Conservation (phyloP, 495 filamentous ascomycete species). For the Copromyces sp. region DNA sequence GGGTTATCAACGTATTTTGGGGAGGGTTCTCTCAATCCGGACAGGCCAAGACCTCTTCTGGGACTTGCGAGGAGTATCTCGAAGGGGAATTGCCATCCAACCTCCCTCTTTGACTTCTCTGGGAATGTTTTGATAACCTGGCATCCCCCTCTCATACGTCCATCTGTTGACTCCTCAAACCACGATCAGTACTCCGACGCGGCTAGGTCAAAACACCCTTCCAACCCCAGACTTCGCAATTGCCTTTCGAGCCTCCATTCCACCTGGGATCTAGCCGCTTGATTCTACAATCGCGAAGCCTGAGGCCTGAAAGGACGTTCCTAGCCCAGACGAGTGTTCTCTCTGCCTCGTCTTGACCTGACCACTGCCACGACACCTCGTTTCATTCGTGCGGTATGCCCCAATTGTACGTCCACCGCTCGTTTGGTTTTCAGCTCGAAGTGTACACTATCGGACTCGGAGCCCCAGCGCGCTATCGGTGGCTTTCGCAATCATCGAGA, state of each 20-base stretch:
- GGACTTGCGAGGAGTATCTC: neutral
- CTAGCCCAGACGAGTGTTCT: neutral
- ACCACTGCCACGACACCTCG: neutral
- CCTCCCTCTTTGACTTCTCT: neutral
- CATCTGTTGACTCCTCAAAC: neutral
- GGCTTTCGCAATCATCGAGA: neutral
- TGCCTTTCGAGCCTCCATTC: neutral
- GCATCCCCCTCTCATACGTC: neutral
- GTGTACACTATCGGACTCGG: neutral
- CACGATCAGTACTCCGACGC: neutral
- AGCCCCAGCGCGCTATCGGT: neutral
- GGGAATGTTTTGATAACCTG: no score
- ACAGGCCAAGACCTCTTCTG: neutral
- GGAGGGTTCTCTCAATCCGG: neutral
- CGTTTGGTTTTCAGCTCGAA: neutral
- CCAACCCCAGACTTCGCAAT: neutral
- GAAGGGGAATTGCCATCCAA: neutral
- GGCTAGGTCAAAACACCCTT: neutral
- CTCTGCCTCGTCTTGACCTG: neutral
- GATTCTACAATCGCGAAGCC: neutral
- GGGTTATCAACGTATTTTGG: neutral
- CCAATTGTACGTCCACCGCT: neutral
- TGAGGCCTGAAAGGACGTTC: neutral
- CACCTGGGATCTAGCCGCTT: neutral
- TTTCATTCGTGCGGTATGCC: neutral